phyloP scores from a whole-genome alignment of 805 yeast species.

The Tetrapisispora pingtungensis region DNA sequence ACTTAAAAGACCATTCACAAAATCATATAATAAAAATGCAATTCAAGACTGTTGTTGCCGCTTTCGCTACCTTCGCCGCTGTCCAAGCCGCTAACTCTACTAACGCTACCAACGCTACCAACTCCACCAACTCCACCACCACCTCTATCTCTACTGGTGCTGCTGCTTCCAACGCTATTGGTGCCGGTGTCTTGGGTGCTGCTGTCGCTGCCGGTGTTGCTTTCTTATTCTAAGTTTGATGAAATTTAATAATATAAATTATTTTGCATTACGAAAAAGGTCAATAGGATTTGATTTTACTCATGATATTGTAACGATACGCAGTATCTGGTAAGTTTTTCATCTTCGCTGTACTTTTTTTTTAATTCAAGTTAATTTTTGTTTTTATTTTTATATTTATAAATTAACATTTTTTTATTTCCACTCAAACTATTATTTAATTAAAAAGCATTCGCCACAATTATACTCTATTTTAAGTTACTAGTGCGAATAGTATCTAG shows the following conservation, averaged over 20 bases:
- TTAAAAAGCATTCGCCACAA: no score
- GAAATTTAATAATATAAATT: neutral
- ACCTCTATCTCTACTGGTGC: conserved; percentile 36
- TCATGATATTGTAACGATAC: no score
- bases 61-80: conserved; percentile 61
- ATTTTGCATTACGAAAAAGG: no score
- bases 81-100: conserved; percentile 49
- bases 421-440: no score
- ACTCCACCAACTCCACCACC: conserved; percentile 36
- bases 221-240: conserved; percentile 33
- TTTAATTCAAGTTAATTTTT: no score
- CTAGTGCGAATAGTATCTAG: no score
- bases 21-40: conserved; percentile 40
- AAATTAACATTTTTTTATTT: no score
- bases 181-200: conserved; percentile 73
- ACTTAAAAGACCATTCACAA: neutral
- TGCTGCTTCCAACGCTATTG: conserved; percentile 45
- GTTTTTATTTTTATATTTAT: no score
- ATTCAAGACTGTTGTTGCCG: conserved; percentile 57
- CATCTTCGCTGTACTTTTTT: no score
- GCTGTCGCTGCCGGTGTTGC: conserved; percentile 77
- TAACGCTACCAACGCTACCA: conserved; percentile 33
- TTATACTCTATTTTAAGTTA: no score
- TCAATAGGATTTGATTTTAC: no score
- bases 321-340: no score